These are phyloP conservation scores for Colletotrichum australisinense DNA, from an alignment of 2,329 filamentous ascomycete genomes.

Conservation along the genomic window DNA sequence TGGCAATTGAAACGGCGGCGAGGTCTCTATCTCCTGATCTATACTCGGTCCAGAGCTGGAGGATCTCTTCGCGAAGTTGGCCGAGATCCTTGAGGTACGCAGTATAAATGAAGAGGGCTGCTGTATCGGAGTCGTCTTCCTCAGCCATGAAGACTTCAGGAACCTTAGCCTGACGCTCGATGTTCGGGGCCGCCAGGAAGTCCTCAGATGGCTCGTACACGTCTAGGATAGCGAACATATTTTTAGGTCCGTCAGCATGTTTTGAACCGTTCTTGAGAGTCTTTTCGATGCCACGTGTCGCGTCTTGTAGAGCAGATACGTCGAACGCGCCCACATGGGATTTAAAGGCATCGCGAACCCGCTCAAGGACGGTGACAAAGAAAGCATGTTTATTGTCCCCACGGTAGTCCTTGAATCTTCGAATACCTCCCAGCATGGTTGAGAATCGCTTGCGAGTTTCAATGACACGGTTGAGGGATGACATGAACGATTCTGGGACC, in stretches of 20 bases:
- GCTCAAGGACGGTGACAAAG: slow-evolving; percentile 49
- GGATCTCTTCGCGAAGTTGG: slow-evolving; percentile 41
- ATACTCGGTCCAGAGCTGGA: slow-evolving; percentile 46
- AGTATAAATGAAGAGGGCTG: slow-evolving; percentile 42
- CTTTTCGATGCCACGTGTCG: background rate
- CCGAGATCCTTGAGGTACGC: slow-evolving; percentile 46
- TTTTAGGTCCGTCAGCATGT: slow-evolving; percentile 24
- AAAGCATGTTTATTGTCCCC: slow-evolving; percentile 44
- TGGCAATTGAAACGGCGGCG: slow-evolving; percentile 47
- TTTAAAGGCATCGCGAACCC: slow-evolving; percentile 46
- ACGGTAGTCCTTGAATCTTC: slow-evolving; percentile 27
- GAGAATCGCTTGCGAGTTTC: slow-evolving; percentile 45
- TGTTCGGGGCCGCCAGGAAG: slow-evolving; percentile 48
- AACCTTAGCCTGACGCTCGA: background rate
- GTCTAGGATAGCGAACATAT: slow-evolving; percentile 48
- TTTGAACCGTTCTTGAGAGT: slow-evolving; percentile 31
- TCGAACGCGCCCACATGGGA: slow-evolving; percentile 34
- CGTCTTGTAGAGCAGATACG: background rate
- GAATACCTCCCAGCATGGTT: slow-evolving; percentile 34
- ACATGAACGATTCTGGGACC: slow-evolving; percentile 44
- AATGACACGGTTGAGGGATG: slow-evolving; percentile 52
- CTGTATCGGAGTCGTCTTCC: slow-evolving; percentile 28
- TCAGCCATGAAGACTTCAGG: slow-evolving; percentile 45
- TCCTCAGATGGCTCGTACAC: slow-evolving; percentile 51
- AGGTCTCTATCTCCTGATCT: slow-evolving; percentile 42